A percentile compares a stretch with the other conserved stretches of the same genome.
Evolutionary conservation across 148 eudicot species (phyloP).

Genomic region (Camellia japonica): DNA sequence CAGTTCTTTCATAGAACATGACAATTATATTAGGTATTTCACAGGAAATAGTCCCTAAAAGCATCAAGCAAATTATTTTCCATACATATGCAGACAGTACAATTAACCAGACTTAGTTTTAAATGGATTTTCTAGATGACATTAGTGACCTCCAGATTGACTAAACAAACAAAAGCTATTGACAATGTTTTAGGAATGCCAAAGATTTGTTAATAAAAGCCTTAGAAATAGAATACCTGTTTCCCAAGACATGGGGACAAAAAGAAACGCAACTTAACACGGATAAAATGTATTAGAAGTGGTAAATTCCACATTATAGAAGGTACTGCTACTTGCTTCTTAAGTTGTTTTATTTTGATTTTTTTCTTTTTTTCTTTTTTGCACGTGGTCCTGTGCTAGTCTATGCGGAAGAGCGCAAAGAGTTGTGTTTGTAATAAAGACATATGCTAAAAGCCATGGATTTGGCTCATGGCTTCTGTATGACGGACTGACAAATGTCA

Average conservation of each 20-base stretch:
- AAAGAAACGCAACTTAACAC: neutral
- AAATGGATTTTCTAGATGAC: neutral
- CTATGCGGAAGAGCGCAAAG: neutral
- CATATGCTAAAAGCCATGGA: too few species aligned
- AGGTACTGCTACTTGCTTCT: too few species aligned
- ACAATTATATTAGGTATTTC: neutral
- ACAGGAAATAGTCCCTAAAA: neutral
- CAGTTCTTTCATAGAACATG: neutral
- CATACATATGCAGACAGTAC: constrained; percentile 2
- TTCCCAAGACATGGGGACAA: neutral
- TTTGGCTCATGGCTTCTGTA: too few species aligned
- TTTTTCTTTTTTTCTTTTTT: too few species aligned
- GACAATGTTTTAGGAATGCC: neutral
- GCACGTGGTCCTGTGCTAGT: neutral
- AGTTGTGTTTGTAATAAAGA: too few species aligned
- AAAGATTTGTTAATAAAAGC: neutral
- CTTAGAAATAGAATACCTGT: neutral
- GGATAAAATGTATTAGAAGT: neutral
- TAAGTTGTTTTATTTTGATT: too few species aligned
- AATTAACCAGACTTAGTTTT: neutral
- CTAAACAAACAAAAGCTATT: neutral
- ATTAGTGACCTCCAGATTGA: neutral
- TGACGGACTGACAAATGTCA: too few species aligned
- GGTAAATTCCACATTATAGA: neutral
- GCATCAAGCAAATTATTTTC: neutral